A percentile compares a stretch with the other conserved stretches of the same genome.
Evolutionary conservation across 2,329 filamentous ascomycete genomes (phyloP).

Genomic region (Trichoderma sp.): DNA sequence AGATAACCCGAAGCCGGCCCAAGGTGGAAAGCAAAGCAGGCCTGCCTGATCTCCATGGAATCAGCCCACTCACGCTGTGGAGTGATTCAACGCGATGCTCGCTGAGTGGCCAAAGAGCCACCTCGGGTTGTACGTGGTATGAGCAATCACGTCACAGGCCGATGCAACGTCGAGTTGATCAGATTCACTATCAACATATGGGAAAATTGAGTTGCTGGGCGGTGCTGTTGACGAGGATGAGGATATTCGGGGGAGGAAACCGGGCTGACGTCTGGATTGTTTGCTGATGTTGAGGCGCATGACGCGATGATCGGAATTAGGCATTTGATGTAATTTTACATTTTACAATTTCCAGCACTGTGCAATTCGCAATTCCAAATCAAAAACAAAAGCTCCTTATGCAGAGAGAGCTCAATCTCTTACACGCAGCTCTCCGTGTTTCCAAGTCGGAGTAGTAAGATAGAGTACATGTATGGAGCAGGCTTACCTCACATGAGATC

Average conservation of each 20-base stretch:
- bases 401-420: neutral
- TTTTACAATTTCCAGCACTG: neutral
- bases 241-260: neutral
- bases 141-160: constrained; percentile 19
- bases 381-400: neutral
- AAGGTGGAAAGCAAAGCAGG: constrained; percentile 1
- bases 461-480: neutral
- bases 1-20: neutral
- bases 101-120: neutral
- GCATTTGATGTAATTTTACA: neutral
- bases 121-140: constrained; percentile 16
- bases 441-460: neutral
- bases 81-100: constrained; percentile 10
- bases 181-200: neutral
- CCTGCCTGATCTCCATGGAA: constrained; percentile 16
- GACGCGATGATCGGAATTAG: neutral
- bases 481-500: neutral
- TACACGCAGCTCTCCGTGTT: neutral
- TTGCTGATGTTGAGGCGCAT: neutral
- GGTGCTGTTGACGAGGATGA: neutral
- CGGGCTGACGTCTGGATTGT: neutral
- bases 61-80: constrained; percentile 16
- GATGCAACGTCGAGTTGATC: neutral
- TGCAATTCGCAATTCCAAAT: neutral
- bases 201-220: neutral